These are phyloP conservation scores for Sutorius eximius DNA, from an alignment of 1,284 basidiomycete genomes.

Conservation along the genomic window DNA sequence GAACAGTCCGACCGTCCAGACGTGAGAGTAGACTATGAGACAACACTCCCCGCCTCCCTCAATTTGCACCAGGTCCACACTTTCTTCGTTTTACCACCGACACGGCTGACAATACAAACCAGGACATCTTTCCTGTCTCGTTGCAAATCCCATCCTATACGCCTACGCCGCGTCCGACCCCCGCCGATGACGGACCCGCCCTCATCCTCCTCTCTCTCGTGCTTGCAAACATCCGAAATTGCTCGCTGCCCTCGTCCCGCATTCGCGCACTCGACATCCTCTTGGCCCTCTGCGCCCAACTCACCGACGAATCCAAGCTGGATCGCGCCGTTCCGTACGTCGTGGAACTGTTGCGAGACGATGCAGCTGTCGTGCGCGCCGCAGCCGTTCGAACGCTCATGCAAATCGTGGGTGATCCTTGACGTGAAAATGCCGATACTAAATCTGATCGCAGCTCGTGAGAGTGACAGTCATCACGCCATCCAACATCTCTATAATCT, in stretches of 20 bases:
- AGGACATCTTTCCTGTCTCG: constrained; percentile 79
- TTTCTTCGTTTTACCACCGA: neutral
- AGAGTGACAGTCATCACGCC: constrained; percentile 87
- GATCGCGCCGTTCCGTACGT: constrained; percentile 94
- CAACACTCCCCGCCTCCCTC: constrained; percentile 39
- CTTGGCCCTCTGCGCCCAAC: constrained; percentile 76
- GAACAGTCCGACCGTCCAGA: constrained; percentile 46
- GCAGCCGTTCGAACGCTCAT: constrained; percentile 81
- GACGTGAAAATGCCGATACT: neutral
- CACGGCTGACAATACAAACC: constrained; percentile 8
- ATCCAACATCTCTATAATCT: constrained; percentile 85
- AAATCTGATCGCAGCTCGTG: constrained; percentile 58
- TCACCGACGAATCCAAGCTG: constrained; percentile 94
- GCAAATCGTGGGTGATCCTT: constrained; percentile 65
- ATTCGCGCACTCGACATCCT: constrained; percentile 86
- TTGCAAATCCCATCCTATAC: constrained; percentile 72
- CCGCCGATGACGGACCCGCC: constrained; percentile 80
- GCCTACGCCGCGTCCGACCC: constrained; percentile 48
- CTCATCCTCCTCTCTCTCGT: constrained; percentile 82
- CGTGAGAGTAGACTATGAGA: constrained; percentile 52
- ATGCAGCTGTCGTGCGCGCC: constrained; percentile 76
- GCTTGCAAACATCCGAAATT: constrained; percentile 90
- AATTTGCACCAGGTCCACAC: constrained; percentile 61
- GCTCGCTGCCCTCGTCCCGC: constrained; percentile 83
- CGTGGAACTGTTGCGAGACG: constrained; percentile 86